A percentile compares a stretch with the other conserved stretches of the same genome.
Conservation (phyloP, 352 stramenopile species). For the Pythium grandisporangium region DNA sequence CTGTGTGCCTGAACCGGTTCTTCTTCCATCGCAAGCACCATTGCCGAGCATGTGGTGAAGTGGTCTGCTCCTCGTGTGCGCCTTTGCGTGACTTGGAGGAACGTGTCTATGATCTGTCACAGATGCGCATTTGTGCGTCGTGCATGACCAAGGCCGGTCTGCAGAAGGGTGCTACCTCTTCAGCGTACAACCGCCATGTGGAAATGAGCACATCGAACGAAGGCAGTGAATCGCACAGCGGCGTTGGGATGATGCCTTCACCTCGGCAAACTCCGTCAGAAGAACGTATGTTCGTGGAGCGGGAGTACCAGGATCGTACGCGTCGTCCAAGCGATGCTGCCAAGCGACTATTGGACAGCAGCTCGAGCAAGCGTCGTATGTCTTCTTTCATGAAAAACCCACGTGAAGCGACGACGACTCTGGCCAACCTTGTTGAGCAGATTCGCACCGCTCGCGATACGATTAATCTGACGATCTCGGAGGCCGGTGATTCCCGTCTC, state of each 20-base stretch:
- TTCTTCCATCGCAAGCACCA: constrained; percentile 72
- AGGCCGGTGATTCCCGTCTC: constrained; percentile 29
- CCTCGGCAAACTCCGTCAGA: too few species aligned
- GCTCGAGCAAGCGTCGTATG: constrained; percentile 11
- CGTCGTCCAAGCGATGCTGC: constrained; percentile 26
- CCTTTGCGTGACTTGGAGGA: constrained; percentile 51
- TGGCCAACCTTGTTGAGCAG: constrained; percentile 50
- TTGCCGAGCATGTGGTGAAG: constrained; percentile 58
- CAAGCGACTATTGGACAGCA: constrained; percentile 10
- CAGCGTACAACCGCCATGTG: constrained; percentile 8
- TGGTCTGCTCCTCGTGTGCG: constrained; percentile 61
- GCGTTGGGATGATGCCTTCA: too few species aligned
- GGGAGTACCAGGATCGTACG: constrained; percentile 35
- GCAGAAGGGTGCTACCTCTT: constrained; percentile 6
- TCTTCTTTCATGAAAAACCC: constrained; percentile 23
- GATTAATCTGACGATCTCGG: constrained; percentile 56
- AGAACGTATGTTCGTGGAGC: constrained; percentile 50
- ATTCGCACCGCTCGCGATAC: constrained; percentile 60
- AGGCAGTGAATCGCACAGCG: constrained; percentile 45
- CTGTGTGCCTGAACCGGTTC: constrained; percentile 61
- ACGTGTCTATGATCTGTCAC: constrained; percentile 56
- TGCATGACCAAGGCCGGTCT: constrained; percentile 28
- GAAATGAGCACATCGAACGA: constrained; percentile 40
- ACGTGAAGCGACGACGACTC: constrained; percentile 38
- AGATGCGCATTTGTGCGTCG: constrained; percentile 50